Evolutionary conservation across 2,329 filamentous ascomycete species (phyloP), one percentile per base, ranked within the genome.

Genomic region (Hymenotorrendiella dingleyae): DNA sequence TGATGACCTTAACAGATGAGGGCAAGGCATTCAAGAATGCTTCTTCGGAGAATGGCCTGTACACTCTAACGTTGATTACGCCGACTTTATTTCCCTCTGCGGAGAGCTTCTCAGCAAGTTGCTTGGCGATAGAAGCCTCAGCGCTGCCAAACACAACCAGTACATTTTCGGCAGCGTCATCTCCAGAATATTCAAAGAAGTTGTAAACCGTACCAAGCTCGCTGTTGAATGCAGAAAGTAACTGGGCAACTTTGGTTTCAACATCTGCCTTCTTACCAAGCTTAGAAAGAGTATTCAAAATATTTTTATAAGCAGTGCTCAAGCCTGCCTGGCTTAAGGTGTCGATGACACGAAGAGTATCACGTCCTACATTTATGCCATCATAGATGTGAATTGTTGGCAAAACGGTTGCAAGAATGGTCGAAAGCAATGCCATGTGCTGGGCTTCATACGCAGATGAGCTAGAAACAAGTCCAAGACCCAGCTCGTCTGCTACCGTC

Each of bases 31-130:
- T 80, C 50, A 97, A 71, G 73, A 98, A 97, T 39, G 87, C 86
- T 62, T 96, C 89, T 68, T 98, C 93, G 23, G 93, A 80, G 60
- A 98, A 97, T 12, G 93, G 93, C 32, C 91, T 81, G 72, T 97
- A 98, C 42, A 98, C 76, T 51, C 93, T 85, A 35, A 97, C 91
- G 57, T 87, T 91, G 64, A 98, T 74, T 28, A 91, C 84, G 56
- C 93, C 93, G 48, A 96, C 78, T 67, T 82, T 87, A 60, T 77
- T 76, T 52, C 84, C 89, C 50, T 83, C 76, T 50, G 78, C 74
- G 22, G 85, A 77, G 35, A 97, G 72, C 29, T 82, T 80, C 32
- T 73, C 71, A 9, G 88, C 81, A 40, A 95, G 79, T 67, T 96
- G 88, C 52, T 84, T 82, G 44, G 88, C 81, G 47, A 97, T 70